These are phyloP conservation scores for Microcera coccophila DNA, from an alignment of 2,329 filamentous ascomycete species.

Conservation along the genomic window DNA sequence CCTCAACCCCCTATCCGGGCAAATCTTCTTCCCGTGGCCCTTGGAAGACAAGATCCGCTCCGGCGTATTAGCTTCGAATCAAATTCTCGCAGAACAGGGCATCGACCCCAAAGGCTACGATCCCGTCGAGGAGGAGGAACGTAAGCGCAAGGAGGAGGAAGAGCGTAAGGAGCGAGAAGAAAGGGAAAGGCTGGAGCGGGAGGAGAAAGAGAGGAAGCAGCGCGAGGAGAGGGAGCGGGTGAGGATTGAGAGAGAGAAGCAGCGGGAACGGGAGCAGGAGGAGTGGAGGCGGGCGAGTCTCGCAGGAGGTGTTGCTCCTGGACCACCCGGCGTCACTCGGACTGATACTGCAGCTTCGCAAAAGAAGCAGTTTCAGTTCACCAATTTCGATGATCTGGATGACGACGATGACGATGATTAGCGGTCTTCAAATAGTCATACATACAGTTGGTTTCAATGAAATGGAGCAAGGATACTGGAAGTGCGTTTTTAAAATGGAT, in stretches of 20 bases:
- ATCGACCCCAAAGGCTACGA: conserved; percentile 59
- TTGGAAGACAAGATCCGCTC: conserved; percentile 63
- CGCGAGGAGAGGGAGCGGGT: conserved; percentile 38
- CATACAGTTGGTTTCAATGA: too few relatives aligned
- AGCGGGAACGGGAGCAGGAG: conserved; percentile 42
- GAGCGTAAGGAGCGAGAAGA: conserved; percentile 46
- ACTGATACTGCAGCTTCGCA: conserved; percentile 29
- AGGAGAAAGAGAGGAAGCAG: conserved; percentile 42
- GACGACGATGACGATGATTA: conserved; percentile 42
- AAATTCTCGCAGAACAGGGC: conserved; percentile 58
- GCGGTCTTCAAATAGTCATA: too few relatives aligned
- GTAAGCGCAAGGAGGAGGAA: conserved; percentile 49
- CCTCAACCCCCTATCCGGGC: conserved; percentile 53
- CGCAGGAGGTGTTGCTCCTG: conserved; percentile 19
- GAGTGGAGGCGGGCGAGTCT: conserved; percentile 40
- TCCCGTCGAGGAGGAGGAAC: conserved; percentile 51
- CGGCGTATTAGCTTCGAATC: conserved; percentile 63
- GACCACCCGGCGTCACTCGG: conserved; percentile 23
- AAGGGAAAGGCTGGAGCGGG: conserved; percentile 42
- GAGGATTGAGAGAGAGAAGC: conserved; percentile 42
- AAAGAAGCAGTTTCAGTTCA: conserved; percentile 55
- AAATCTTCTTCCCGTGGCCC: conserved; percentile 75
- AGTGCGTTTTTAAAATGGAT: too few relatives aligned
- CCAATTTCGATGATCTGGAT: conserved; percentile 50
- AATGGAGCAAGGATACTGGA: too few relatives aligned